Percentiles rank a stretch among this genome's conserved stretches.
These are phyloP conservation scores for Flueggea neowawraea DNA, from an alignment of 441 rosid species.

Conservation along the genomic window DNA sequence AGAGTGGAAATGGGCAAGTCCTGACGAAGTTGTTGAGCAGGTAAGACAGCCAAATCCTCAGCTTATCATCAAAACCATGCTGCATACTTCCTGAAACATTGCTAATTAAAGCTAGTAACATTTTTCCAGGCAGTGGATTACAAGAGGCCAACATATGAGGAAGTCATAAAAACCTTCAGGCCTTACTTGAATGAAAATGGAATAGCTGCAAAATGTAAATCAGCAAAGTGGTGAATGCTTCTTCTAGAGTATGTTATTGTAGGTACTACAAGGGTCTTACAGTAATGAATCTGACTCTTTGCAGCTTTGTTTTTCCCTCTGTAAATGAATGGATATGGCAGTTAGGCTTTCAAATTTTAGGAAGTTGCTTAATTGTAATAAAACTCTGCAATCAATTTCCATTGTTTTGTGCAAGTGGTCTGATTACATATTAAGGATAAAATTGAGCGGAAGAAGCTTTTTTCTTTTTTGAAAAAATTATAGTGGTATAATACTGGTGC, in stretches of 20 bases:
- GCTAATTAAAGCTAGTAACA: no score
- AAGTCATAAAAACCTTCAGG: conserved; percentile 79
- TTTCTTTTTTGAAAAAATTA: no score
- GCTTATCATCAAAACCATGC: not conserved
- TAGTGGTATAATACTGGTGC: no score
- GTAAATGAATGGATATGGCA: conserved; percentile 37
- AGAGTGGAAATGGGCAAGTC: conserved; percentile 95
- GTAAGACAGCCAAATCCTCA: conserved; percentile 19
- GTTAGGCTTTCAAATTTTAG: conserved; percentile 24
- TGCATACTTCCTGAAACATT: not conserved
- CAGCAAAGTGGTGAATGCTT: conserved; percentile 71
- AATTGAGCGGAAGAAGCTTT: no score
- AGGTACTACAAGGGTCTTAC: conserved; percentile 12
- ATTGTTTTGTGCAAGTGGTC: not conserved
- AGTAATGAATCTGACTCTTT: conserved; percentile 15
- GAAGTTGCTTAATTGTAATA: conserved; percentile 24
- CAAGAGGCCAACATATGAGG: conserved; percentile 92
- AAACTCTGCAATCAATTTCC: conserved; percentile 20
- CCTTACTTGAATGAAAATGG: conserved; percentile 51
- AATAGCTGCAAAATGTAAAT: conserved; percentile 82
- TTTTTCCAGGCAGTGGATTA: conserved; percentile 83
- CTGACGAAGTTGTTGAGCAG: conserved; percentile 86
- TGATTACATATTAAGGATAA: no score
- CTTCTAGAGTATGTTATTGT: conserved; percentile 4
- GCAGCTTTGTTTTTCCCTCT: conserved; percentile 21